phyloP scores from a whole-genome alignment of 768 basidiomycete genomes.

The Hericium rajendrae region DNA sequence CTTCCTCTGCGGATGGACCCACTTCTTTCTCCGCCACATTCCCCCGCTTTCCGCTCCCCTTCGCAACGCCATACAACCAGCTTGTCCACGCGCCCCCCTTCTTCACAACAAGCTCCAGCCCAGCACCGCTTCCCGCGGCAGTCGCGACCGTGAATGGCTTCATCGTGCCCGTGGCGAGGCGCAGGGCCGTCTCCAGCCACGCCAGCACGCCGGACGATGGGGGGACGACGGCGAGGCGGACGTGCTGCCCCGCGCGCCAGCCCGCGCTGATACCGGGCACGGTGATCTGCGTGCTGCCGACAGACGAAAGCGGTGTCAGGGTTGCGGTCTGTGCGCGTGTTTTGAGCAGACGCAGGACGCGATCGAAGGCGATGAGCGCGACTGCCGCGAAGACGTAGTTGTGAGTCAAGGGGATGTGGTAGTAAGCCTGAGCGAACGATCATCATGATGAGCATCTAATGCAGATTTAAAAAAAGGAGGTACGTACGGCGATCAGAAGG shows the following conservation, averaged over 20 bases:
- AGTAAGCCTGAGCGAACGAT: conserved; percentile 12
- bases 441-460: neutral
- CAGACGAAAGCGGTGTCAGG: conserved; percentile 34
- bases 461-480: neutral
- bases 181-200: neutral
- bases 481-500: conserved; percentile 25
- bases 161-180: neutral
- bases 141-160: conserved; percentile 39
- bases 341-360: conserved; percentile 33
- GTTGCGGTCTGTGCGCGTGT: conserved; percentile 36
- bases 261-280: conserved; percentile 36
- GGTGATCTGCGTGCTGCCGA: conserved; percentile 34
- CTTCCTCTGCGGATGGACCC: neutral
- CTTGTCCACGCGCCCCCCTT: conserved; percentile 43
- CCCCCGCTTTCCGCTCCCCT: conserved; percentile 17
- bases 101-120: conserved; percentile 43
- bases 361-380: conserved; percentile 36
- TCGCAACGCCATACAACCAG: conserved; percentile 32
- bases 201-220: conserved; percentile 22
- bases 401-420: conserved; percentile 16
- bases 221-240: conserved; percentile 38
- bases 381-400: conserved; percentile 33
- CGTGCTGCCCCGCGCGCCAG: conserved; percentile 54
- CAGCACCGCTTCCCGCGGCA: conserved; percentile 25
- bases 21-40: conserved; percentile 9